Percentiles rank a stretch among this genome's conserved stretches.
These are phyloP conservation scores for Cytospora piceae DNA, from an alignment of 2,329 filamentous ascomycete genomes.

Conservation along the genomic window DNA sequence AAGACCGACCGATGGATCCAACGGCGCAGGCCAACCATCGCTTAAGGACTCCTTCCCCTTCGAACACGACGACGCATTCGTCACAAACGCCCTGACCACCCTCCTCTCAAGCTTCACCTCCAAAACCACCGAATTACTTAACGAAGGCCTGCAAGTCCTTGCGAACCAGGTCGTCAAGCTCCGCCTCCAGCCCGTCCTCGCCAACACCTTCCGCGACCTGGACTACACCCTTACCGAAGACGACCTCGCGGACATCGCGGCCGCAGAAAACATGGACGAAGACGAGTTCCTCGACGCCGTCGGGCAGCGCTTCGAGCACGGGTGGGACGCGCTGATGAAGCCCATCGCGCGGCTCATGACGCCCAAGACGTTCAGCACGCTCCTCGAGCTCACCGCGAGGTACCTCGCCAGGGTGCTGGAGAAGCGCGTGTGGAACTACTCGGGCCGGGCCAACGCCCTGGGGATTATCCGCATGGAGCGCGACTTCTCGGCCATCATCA, in stretches of 20 bases:
- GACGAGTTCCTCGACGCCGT: constrained; percentile 68
- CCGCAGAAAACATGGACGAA: constrained; percentile 57
- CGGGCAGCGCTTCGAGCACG: constrained; percentile 76
- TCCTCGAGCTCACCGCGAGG: constrained; percentile 73
- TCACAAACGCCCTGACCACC: constrained; percentile 67
- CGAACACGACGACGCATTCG: constrained; percentile 71
- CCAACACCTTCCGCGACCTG: constrained; percentile 87
- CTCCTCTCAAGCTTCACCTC: constrained; percentile 73
- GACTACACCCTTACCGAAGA: constrained; percentile 77
- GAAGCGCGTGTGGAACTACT: constrained; percentile 82
- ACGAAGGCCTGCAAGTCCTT: constrained; percentile 82
- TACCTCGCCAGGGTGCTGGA: constrained; percentile 81
- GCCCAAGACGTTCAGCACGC: constrained; percentile 70
- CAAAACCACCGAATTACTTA: constrained; percentile 81
- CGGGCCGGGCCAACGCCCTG: constrained; percentile 77
- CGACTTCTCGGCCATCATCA: constrained; percentile 77
- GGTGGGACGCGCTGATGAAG: constrained; percentile 84
- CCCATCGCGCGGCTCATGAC: constrained; percentile 87
- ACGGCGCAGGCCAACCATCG: constrained; percentile 44
- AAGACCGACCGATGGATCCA: constrained; percentile 42
- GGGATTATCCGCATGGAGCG: constrained; percentile 84
- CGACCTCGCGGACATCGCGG: constrained; percentile 60
- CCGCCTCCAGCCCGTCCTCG: constrained; percentile 80
- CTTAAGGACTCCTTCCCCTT: constrained; percentile 77
- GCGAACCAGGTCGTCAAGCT: constrained; percentile 87